Percentiles rank a stretch among this genome's conserved stretches.
phyloP scores from a whole-genome alignment of 192 early-diverging fungal genomes.

The Dimargaris xerosporica region DNA sequence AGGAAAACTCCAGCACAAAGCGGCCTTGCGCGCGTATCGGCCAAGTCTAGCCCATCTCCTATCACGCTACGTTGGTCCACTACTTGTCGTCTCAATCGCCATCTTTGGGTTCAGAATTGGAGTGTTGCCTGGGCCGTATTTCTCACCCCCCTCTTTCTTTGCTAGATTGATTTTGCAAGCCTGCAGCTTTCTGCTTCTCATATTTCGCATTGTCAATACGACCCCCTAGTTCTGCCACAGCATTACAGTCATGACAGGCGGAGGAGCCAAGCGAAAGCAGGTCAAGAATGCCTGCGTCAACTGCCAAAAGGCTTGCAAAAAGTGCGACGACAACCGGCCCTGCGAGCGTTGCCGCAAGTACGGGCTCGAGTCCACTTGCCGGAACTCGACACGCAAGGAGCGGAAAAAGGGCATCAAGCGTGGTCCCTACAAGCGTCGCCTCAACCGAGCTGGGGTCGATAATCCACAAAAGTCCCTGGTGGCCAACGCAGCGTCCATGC shows the following conservation, averaged over 20 bases:
- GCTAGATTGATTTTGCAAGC: neutral
- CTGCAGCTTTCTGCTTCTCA: neutral
- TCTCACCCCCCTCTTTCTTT: neutral
- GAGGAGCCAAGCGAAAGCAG: conserved; percentile 45
- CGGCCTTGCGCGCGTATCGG: too few species aligned
- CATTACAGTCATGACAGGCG: neutral
- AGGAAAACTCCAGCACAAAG: too few species aligned
- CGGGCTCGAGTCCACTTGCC: conserved; percentile 47
- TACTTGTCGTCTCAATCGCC: neutral
- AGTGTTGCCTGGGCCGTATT: neutral
- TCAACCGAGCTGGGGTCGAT: too few species aligned
- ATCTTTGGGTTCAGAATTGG: neutral
- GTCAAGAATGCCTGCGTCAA: conserved; percentile 86
- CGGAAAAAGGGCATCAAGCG: conserved; percentile 71
- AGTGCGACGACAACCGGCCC: conserved; percentile 75
- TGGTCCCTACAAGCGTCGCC: conserved; percentile 54
- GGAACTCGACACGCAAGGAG: conserved; percentile 64
- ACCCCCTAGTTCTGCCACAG: neutral
- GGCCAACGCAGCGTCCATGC: neutral
- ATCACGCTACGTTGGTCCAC: neutral
- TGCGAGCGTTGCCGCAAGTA: conserved; percentile 70
- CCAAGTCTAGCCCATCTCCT: too few species aligned
- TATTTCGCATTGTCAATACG: neutral
- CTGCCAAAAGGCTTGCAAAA: conserved; percentile 83
- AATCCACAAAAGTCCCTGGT: neutral